Evolutionary conservation across 2,329 filamentous ascomycete species (phyloP), one percentile per base, ranked within the genome.

Genomic region (Xylariaceae sp.): DNA sequence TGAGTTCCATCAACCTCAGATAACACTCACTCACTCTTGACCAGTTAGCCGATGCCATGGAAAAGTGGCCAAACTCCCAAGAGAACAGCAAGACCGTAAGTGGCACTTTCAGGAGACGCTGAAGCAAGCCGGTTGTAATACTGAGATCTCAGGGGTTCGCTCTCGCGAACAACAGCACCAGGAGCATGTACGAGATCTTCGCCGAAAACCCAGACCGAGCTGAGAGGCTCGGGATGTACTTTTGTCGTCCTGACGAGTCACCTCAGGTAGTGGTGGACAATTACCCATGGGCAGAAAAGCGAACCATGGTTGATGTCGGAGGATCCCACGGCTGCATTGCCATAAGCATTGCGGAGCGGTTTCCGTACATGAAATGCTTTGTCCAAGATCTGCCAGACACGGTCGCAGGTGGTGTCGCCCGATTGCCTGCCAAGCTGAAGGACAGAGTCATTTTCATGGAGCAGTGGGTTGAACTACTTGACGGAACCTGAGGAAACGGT

Each of bases 11-110:
- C 18, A n/a, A 13, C 21, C 22, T 18, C 15, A 18, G 46, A 16
- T n/a, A 15, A 43, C 13, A 26, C 7, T 15, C n/a, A 13, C 40
- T 43, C 5, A 41, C 29, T 1, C 5, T 13, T 19, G 29, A n/a
- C 2, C 36, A 62, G 59, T 56, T 61, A 51, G 59, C 63, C 2
- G 58, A 65, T 37, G 61, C 62, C 4, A 54, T 65, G 60, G 54
- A 66, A 37, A 61, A 55, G 49, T 67, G 64, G 65, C 65, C 63
- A 2, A 60, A 58, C 26, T 64, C 60, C 3, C 58, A 65, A 43
- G 61, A 66, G 32, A 58, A 49, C 29, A 63, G 58, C 30, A 56
- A 66, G 51, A 63, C 63, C 10, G 59, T 59, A 51, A 16, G 60
- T 45, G 39, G 13, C 29, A 19, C 22, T 26, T 6, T 15, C 39